A percentile compares a stretch with the other conserved stretches of the same genome.
These are phyloP conservation scores for Rubia yunnanensis DNA, from an alignment of 257 asterid genomes.

Conservation along the genomic window DNA sequence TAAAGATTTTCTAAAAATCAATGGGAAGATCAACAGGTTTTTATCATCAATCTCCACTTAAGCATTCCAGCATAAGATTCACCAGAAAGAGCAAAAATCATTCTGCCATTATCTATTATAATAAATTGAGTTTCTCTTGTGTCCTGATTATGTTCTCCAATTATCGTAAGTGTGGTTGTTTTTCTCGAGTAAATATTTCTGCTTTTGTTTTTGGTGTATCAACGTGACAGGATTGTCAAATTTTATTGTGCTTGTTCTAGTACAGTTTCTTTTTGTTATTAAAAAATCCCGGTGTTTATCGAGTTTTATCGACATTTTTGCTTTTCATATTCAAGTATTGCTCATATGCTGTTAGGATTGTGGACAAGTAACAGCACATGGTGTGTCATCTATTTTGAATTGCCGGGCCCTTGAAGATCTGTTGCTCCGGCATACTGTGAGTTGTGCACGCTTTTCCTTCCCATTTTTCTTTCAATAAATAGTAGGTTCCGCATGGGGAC, in stretches of 20 bases:
- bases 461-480: neutral
- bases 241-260: neutral
- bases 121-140: neutral
- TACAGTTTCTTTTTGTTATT: neutral
- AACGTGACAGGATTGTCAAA: neutral
- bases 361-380: slow-evolving; percentile 60
- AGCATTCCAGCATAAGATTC: neutral
- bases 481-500: neutral
- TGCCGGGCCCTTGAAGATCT: slow-evolving; percentile 89
- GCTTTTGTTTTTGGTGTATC: neutral
- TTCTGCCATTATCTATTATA: neutral
- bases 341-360: slow-evolving; percentile 51
- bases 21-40: neutral
- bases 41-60: neutral
- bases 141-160: neutral
- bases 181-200: neutral
- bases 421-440: slow-evolving; percentile 58
- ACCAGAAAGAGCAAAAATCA: neutral
- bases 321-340: neutral
- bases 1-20: too few species aligned
- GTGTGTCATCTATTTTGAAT: slow-evolving; percentile 49
- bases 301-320: neutral
- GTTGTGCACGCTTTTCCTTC: slow-evolving; percentile 19
- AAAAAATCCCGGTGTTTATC: neutral
- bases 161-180: neutral